Base-by-base conservation (phyloP, 2,329 filamentous ascomycete genomes). In the Paecilomyces sp. region DNA sequence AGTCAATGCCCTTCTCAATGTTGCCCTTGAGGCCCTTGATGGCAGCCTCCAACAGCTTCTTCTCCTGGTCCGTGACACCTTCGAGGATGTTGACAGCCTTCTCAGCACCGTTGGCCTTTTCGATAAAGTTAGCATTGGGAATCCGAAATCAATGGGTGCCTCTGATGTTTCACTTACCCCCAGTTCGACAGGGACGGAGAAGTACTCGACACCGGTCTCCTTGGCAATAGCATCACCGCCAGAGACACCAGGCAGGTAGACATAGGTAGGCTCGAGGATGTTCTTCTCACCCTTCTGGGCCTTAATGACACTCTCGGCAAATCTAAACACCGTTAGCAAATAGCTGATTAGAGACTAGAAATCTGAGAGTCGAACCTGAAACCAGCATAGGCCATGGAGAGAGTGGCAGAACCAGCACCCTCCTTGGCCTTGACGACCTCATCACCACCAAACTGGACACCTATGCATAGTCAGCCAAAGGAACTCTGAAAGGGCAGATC, bases 401-500 rank as follows among this genome's bases (percentile, higher is more conserved):
- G 84, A 61, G 92, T 96, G 66, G 92, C 92, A 62, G 91, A 95
- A 65, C 92, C 92, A 73, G 88, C 87, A 71, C 92, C 92, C 66
- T 94, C 90, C 86, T 96, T 96, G 74, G 92, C 92, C 84, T 93
- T 88, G 76, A 96, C 92, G 64, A 96, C 92, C 82, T 96, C 92
- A 69, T 99, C 94, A 83, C 94, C 94, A 76, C 94, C 94, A 69
- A 97, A 97, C 79, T 99, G 94, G 60, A 97, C 90, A 68, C 85
- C 84, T 86, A 65, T 41, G 50, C 34, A 56, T 13, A 50, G 41
- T 62, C 52, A 62, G 60, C 55, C n/a, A 33, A 58, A 56, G 8
- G 18, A 24, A 34, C 9, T 24, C 36, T 36, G 47, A 22, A 13
- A 33, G 30, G 34, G 52, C n/a, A 15, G 1, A 22, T 57, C 41